Evolutionary conservation across 805 yeast species (phyloP).

Genomic region (Yamadazyma endophytica): DNA sequence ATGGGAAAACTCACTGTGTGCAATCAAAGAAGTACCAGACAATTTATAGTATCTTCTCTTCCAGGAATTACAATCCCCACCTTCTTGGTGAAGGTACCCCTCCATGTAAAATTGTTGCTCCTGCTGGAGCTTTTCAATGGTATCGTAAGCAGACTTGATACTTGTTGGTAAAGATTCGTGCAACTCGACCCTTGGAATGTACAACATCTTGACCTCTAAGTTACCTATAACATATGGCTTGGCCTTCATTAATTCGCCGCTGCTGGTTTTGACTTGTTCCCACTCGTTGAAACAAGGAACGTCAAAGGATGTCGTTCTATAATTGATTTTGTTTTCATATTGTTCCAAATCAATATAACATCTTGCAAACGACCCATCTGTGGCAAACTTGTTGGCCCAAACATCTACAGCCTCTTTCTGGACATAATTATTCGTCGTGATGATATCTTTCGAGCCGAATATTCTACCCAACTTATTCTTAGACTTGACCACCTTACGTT

Average conservation of each 20-base stretch:
- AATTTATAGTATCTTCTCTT: slow-evolving; percentile 71
- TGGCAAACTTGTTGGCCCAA: slow-evolving; percentile 65
- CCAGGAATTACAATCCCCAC: slow-evolving; percentile 81
- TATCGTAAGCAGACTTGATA: slow-evolving; percentile 44
- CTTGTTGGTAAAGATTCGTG: slow-evolving; percentile 69
- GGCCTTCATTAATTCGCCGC: slow-evolving; percentile 24
- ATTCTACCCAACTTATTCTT: slow-evolving; percentile 43
- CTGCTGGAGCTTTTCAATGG: slow-evolving; percentile 25
- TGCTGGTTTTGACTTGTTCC: slow-evolving; percentile 40
- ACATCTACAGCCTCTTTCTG: slow-evolving; percentile 51
- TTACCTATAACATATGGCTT: slow-evolving; percentile 63
- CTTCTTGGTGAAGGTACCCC: slow-evolving; percentile 82
- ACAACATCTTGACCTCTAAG: slow-evolving; percentile 64
- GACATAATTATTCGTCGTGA: slow-evolving; percentile 49
- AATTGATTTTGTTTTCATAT: slow-evolving; percentile 52
- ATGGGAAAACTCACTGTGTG: slow-evolving; percentile 66
- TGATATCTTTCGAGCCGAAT: slow-evolving; percentile 44
- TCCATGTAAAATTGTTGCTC: slow-evolving; percentile 35
- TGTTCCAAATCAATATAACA: slow-evolving; percentile 62
- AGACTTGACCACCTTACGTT: slow-evolving; percentile 47
- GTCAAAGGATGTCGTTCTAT: slow-evolving; percentile 47
- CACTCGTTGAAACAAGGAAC: slow-evolving; percentile 79
- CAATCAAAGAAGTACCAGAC: slow-evolving; percentile 67
- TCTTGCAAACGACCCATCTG: slow-evolving; percentile 87
- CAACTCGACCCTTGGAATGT: slow-evolving; percentile 56